Base-by-base conservation (phyloP, 1,284 basidiomycete genomes). In the Irpex sp. region DNA sequence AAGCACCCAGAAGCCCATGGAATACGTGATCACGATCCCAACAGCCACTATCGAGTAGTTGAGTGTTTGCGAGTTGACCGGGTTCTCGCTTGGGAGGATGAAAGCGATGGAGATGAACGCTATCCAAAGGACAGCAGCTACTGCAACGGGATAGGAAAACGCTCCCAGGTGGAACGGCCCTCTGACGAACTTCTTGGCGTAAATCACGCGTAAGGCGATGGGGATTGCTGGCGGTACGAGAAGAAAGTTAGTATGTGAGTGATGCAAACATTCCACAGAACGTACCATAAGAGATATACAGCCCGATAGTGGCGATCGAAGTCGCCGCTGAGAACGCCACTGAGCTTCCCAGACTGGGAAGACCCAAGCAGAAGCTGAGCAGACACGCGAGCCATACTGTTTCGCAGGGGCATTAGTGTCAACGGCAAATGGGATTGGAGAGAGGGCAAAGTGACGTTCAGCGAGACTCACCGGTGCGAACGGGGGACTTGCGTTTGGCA, bases 251-350 rank as follows among this genome's bases (percentile, higher is more conserved):
- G 40, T n/a, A 51, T 21, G 5, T 8, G 19, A 17, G 8, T n/a
- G 34, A 40, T 9, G 4, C 36, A 17, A 60, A 11, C 5, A 49
- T 21, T 57, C 26, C 26, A 26, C 54, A 19, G n/a, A 31, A 17
- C 75, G 21, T 66, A 83, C 83, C 87, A 68, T 91, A 91, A 0
- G 87, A 89, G 54, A 87, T 88, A 70, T 90, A 91, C n/a, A 91
- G 74, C 0, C 89, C 89, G 63, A 91, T 90, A 0, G 89, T 92
- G 1, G 90, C 88, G 64, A 92, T 92, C 36, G 83, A 85, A 0
- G 89, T 92, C 0, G 89, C 89, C 3, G 90, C 90, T 0, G 87
- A 75, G 71, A 91, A 92, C 0, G 90, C 90, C 5, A 92, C 90
- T 0, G 79, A 72, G 65, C 85, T 88, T 1, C 89, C 89, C 2